phyloP scores from a whole-genome alignment of 2,329 filamentous ascomycete genomes.

The Pseudogymnoascus destructans region DNA sequence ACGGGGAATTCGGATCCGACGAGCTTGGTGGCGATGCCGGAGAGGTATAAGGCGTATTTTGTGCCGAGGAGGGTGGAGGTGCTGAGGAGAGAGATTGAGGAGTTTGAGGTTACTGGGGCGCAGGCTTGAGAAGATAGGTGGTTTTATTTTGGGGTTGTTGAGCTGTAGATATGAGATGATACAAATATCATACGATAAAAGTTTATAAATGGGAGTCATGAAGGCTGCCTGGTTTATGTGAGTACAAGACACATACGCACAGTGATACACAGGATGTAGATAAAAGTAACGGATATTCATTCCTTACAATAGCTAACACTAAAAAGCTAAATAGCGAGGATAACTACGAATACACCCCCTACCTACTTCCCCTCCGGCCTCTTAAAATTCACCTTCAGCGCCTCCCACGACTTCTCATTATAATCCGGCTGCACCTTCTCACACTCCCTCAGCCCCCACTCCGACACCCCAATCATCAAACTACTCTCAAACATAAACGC shows the following conservation, averaged over 20 bases:
- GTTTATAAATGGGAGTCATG: background rate
- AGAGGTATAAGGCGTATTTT: slow-evolving; percentile 43
- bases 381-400: slow-evolving; percentile 37
- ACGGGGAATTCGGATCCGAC: slow-evolving; percentile 46
- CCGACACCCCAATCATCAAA: slow-evolving; percentile 58
- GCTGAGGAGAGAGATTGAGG: slow-evolving; percentile 31
- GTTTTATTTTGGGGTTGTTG: background rate
- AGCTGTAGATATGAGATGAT: background rate
- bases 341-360: background rate
- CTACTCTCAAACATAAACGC: slow-evolving; percentile 54
- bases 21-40: slow-evolving; percentile 48
- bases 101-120: slow-evolving; percentile 15
- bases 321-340: background rate
- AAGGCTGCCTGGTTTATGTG: background rate
- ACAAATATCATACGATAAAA: background rate
- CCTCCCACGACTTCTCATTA: slow-evolving; percentile 55
- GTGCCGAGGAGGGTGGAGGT: slow-evolving; percentile 38
- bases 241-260: background rate
- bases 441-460: slow-evolving; percentile 58
- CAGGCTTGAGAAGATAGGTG: background rate
- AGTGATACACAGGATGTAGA: background rate
- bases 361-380: slow-evolving; percentile 16
- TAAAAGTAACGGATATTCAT: background rate
- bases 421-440: slow-evolving; percentile 56
- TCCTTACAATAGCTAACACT: background rate